phyloP scores from a whole-genome alignment of 2,329 filamentous ascomycete species.

The Colletotrichum trifolii region DNA sequence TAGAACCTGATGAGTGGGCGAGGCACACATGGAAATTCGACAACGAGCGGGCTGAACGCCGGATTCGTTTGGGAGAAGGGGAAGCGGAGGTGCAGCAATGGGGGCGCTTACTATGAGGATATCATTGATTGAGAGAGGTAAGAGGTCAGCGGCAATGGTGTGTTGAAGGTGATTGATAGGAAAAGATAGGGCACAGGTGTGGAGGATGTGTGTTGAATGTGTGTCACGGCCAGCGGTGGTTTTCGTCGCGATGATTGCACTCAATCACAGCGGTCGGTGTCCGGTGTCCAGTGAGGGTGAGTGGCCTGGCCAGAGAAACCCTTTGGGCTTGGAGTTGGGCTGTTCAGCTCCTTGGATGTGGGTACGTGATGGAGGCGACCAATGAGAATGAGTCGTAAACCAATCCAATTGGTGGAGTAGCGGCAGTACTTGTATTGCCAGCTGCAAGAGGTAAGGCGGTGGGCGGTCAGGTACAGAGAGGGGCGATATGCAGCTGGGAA shows the following conservation, averaged over 20 bases:
- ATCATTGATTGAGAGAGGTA: background rate
- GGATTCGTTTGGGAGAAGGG: background rate
- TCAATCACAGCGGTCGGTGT: background rate
- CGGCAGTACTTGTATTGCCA: conserved; percentile 3
- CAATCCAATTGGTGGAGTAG: conserved; percentile 14
- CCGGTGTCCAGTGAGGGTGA: no score
- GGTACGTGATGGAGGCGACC: background rate
- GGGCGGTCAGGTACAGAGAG: conserved; percentile 3
- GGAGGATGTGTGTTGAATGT: conserved; percentile 1
- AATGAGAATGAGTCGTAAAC: conserved; percentile 24
- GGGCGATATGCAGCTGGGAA: conserved; percentile 5
- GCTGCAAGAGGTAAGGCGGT: conserved; percentile 12
- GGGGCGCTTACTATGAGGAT: background rate
- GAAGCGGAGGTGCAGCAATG: conserved; percentile 11
- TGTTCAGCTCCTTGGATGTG: conserved; percentile 1
- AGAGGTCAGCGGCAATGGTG: background rate
- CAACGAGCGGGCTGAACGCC: background rate
- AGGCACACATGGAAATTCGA: background rate
- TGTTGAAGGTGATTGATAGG: background rate
- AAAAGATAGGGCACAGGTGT: conserved; percentile 16
- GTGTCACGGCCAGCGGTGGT: background rate
- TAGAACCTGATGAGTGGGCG: no score
- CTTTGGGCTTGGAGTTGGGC: background rate
- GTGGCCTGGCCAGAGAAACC: no score
- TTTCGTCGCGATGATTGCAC: background rate